Base-by-base conservation (phyloP, 108 stramenopile species). In the Mediolabrus comicus region DNA sequence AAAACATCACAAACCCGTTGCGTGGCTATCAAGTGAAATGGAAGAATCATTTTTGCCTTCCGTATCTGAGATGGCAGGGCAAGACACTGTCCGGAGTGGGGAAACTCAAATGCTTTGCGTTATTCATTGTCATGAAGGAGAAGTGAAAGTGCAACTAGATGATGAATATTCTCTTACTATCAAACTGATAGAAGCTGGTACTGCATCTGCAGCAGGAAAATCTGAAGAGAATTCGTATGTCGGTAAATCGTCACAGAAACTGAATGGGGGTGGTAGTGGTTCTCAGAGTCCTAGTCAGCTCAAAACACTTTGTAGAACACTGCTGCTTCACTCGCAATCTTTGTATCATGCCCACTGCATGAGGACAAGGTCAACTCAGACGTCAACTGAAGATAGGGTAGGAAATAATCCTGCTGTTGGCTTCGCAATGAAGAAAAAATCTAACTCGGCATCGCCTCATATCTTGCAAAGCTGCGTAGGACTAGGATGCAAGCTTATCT, bases 111-210 rank as follows among this genome's bases (percentile, higher is more conserved):
- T 80, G 31, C 56, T 91, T 13, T 80, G 77, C 26, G 87, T 91
- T 10, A 83, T 91, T 25, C 89, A 91, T 74, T 91, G 90, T 54
- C 92, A 94, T 65, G 89, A 91, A 54, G 90, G 92, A 33, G 92
- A 94, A 65, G 88, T 94, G 14, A 91, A 91, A 58, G 92, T 94
- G 13, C 92, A 91, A 53, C 75, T 94, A 41, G 80, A 94, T 74
- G 76, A 84, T 29, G 92, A 94, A 59, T 94, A 91, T 62, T 84
- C 86, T 10, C 68, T 94, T 22, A 84, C 86, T 25, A 75, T 88
- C 29, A 89, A 90, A 64, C 59, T 94, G 39, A 87, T 94, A 14
- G 92, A 94, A 70, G 87, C 88, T n/a, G 81, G 81, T 13, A 76
- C 71, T 16, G 78, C 70, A 34, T 72, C 62, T 3, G 76, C 72